Percentiles rank a stretch among this genome's conserved stretches.
Evolutionary conservation across 2,329 filamentous ascomycete genomes (phyloP).

Genomic region (Sarocladium oryzae): DNA sequence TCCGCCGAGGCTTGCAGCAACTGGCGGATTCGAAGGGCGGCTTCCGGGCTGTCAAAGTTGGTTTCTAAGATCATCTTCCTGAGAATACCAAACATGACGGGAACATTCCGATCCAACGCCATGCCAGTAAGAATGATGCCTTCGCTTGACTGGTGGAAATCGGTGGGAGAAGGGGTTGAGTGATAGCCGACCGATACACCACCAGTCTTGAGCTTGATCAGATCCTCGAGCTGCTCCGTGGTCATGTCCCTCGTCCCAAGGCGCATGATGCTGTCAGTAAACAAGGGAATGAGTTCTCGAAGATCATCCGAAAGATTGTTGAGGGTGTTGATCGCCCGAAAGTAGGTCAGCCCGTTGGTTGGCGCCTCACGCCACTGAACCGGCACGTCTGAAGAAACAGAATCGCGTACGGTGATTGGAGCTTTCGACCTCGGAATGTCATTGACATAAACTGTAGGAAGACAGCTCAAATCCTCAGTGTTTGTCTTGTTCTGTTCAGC

Average conservation of each 20-base stretch:
- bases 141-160: slow-evolving; percentile 66
- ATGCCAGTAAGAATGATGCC: slow-evolving; percentile 80
- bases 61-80: slow-evolving; percentile 77
- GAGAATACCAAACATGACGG: slow-evolving; percentile 83
- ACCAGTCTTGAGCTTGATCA: slow-evolving; percentile 94
- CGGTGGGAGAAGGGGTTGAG: slow-evolving; percentile 68
- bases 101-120: slow-evolving; percentile 83
- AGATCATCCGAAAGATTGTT: slow-evolving; percentile 78
- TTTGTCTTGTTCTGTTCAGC: slow-evolving; percentile 78
- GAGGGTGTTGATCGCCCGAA: slow-evolving; percentile 78
- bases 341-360: slow-evolving; percentile 94
- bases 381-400: slow-evolving; percentile 56
- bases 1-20: slow-evolving; percentile 81
- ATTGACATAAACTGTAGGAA: slow-evolving; percentile 80
- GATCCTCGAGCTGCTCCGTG: slow-evolving; percentile 92
- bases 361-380: slow-evolving; percentile 89
- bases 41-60: slow-evolving; percentile 78
- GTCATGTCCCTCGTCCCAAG: slow-evolving; percentile 80
- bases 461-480: slow-evolving; percentile 75
- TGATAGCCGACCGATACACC: slow-evolving; percentile 83
- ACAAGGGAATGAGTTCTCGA: slow-evolving; percentile 77
- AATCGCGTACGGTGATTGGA: slow-evolving; percentile 51
- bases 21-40: slow-evolving; percentile 76
- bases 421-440: slow-evolving; percentile 82
- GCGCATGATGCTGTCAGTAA: slow-evolving; percentile 88